Evolutionary conservation across 208 protist genomes (phyloP), one percentile per base, ranked within the genome.

Genomic region (Ichthyophonus hoferi): DNA sequence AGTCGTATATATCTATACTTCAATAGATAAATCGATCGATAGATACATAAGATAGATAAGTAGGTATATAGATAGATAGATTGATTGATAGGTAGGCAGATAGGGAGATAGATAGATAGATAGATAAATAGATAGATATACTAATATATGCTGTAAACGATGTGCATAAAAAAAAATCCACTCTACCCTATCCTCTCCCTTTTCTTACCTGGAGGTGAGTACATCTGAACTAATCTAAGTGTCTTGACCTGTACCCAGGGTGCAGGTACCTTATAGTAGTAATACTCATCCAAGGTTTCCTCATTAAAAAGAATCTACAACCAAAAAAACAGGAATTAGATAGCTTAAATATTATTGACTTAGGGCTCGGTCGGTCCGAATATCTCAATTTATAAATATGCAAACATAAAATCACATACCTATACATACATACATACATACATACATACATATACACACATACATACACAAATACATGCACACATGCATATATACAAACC

Each of bases 231-330:
- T 40, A 99, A 94, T 41, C 97, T 96, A 31, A 99, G 93, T n/a
- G 97, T 89, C 91, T 98, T 99, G 42, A 97, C 95, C 94, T 99
- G 98, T 37, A 99, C 94, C 98, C 98, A 99, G 50, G 98, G 98
- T 33, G 96, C 95, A 24, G 98, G 94, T 50, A 99, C 95, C 58
- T 96, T 98, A 94, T 99, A 99, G 31, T 79, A 35, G 78, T 88
- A 88, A 7, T 2, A 50, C 1, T 42, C n/a, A 3, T 24, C 50
- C 7, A 17, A 12, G 0, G 1, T 39, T n/a, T 67, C 50, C 50
- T 67, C 50, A 24, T 67, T 79, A 1, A 35, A 67, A 7, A 67
- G 24, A 24, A 67, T 67, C 50, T 67, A n/a, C 43, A 67, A 31
- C 12, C 24, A 67, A 24, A 67, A 24, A 67, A 24, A 67, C 43